Base-by-base conservation (phyloP, 1,284 basidiomycete genomes). In the Stygiomarasmius scandens region DNA sequence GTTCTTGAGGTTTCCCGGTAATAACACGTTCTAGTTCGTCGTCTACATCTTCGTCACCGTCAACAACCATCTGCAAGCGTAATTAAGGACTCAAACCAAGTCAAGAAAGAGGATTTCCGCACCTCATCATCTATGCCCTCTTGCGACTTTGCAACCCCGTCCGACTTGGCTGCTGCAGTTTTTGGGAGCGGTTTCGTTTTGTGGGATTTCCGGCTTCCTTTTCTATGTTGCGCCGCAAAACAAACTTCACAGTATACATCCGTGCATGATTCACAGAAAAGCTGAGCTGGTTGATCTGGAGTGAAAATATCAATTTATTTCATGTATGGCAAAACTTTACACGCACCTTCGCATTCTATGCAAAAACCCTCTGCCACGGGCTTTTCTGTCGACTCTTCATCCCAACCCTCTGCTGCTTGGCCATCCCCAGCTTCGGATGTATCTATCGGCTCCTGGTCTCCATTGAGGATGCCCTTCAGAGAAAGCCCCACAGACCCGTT, bases 221-320 rank as follows among this genome's bases (percentile, higher is more conserved):
- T 93, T 50, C 90, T 77, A 70, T 93, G 91, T 66, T 90, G 89
- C 0, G 90, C 82, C 11, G 87, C 81, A 69, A 89, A 93, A 74
- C 91, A 93, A 22, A 93, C 90, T 68, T 92, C 87, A 61, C 91
- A 93, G 66, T 85, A 93, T 34, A 78, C 72, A 68, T 93, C 90
- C 6, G 65, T 72, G 67, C 91, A 93, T 10, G 80, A 77, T 66
- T 87, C 84, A 64, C 91, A 93, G 50, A 77, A 71, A 16, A 92
- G 66, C 66, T 90, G 83, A 8, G 89, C 87, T 55, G 91, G 90
- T 71, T 93, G 91, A 75, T 93, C 90, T 93, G 65, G 44, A 24
- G 45, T 51, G 19, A 22, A 23, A 58, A 27, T 27, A 22, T 38
- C 19, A 46, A 19, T 45, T 48, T 49, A 12, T 23, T 24, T 8